A percentile compares a stretch with the other conserved stretches of the same genome.
Evolutionary conservation across 1,284 basidiomycete genomes (phyloP).

Genomic region (Puccinia triticina): DNA sequence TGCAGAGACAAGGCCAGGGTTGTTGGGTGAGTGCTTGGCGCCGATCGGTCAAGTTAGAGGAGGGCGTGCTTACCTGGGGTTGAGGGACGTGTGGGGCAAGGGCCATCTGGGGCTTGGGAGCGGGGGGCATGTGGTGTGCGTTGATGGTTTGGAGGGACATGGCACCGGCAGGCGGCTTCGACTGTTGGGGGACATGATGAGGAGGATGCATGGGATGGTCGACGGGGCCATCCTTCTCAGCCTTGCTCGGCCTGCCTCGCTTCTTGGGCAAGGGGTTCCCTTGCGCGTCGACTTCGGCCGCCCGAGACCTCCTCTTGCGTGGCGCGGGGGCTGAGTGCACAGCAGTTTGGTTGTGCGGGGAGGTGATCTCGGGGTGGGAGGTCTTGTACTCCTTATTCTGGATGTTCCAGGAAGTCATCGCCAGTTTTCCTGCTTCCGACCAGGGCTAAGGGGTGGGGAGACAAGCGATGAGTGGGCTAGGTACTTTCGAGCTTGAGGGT

Average conservation of each 20-base stretch:
- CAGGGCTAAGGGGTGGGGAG: constrained; percentile 14
- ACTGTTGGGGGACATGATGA: not conserved
- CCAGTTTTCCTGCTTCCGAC: constrained; percentile 45
- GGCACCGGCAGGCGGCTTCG: not conserved
- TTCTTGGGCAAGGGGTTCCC: constrained; percentile 34
- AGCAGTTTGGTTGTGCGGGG: constrained; percentile 6
- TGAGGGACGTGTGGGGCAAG: not conserved
- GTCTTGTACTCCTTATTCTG: constrained; percentile 37
- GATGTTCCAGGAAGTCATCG: constrained; percentile 42
- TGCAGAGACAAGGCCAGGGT: not conserved
- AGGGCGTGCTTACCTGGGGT: not conserved
- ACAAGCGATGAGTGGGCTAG: not conserved
- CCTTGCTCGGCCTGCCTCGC: constrained; percentile 38
- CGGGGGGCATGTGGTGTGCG: not conserved
- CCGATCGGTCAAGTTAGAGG: not conserved
- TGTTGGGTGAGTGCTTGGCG: too few species aligned
- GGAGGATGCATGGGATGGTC: not conserved
- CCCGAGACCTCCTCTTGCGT: constrained; percentile 15
- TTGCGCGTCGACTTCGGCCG: constrained; percentile 14
- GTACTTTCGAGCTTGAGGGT: not conserved
- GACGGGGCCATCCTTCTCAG: constrained; percentile 5
- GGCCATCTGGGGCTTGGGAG: not conserved
- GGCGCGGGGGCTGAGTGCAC: not conserved
- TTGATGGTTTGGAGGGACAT: not conserved
- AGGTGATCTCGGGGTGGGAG: constrained; percentile 29